Evolutionary conservation across 768 basidiomycete genomes (phyloP).

Genomic region (Mrakia gelida): DNA sequence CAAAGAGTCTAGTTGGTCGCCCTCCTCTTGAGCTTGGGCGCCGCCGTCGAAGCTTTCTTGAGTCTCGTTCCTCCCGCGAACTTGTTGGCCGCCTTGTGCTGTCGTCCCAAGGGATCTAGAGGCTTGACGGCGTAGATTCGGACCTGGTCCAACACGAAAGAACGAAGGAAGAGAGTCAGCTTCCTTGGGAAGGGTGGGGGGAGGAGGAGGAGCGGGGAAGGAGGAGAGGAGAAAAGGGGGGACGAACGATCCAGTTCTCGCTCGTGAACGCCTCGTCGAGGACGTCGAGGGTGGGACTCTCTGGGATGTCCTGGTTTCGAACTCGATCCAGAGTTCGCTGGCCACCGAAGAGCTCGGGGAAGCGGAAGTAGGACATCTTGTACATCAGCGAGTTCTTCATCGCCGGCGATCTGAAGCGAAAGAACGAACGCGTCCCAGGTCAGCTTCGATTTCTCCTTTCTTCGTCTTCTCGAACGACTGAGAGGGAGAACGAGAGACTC

Average conservation of each 20-base stretch:
- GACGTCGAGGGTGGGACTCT: constrained; percentile 75
- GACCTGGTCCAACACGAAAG: constrained; percentile 42
- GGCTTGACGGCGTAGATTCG: constrained; percentile 94
- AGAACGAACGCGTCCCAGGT: neutral
- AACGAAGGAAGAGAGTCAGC: constrained; percentile 3
- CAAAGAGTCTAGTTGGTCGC: constrained; percentile 4
- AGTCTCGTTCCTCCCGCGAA: constrained; percentile 85
- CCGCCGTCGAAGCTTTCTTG: constrained; percentile 51
- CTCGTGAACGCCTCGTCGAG: constrained; percentile 98
- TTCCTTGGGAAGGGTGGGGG: neutral
- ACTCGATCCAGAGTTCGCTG: constrained; percentile 76
- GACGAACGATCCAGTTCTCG: constrained; percentile 95
- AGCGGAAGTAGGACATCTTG: constrained; percentile 51
- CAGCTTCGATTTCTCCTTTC: neutral
- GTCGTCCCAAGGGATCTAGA: constrained; percentile 84
- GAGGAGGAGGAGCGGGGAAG: neutral
- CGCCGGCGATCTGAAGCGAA: constrained; percentile 51
- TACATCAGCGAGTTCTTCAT: constrained; percentile 64
- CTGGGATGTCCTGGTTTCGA: constrained; percentile 76
- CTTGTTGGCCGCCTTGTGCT: constrained; percentile 78
- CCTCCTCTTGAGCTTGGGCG: constrained; percentile 33
- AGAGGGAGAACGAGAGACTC: constrained; percentile 32
- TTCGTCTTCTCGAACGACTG: too few species aligned
- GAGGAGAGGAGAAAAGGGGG: neutral
- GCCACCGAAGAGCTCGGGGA: constrained; percentile 79